These are phyloP conservation scores for Aspergillus sp. DNA, from an alignment of 2,329 filamentous ascomycete genomes.

Conservation along the genomic window DNA sequence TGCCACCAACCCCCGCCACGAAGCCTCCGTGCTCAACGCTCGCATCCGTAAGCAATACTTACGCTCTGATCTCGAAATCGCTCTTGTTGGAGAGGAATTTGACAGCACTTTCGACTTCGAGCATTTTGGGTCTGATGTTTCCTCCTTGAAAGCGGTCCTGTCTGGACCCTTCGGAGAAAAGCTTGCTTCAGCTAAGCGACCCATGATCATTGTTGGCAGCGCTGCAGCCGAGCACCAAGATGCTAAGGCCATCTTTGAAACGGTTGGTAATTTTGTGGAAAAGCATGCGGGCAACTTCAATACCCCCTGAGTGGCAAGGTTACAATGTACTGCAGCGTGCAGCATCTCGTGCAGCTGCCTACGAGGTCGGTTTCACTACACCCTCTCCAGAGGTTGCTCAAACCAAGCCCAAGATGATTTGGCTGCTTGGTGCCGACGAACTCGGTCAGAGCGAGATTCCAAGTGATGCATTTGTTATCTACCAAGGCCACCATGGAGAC, in stretches of 20 bases:
- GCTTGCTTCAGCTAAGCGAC: constrained; percentile 77
- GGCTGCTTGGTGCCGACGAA: constrained; percentile 95
- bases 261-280: constrained; percentile 82
- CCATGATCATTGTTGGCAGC: constrained; percentile 95
- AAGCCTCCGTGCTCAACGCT: constrained; percentile 91
- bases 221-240: constrained; percentile 87
- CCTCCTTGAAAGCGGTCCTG: constrained; percentile 78
- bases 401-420: constrained; percentile 89
- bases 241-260: constrained; percentile 89
- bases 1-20: constrained; percentile 91
- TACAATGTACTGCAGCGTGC: constrained; percentile 95
- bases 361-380: constrained; percentile 90
- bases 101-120: constrained; percentile 94
- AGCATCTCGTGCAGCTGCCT: constrained; percentile 87
- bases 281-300: constrained; percentile 87
- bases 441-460: constrained; percentile 79
- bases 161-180: constrained; percentile 89
- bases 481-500: constrained; percentile 98
- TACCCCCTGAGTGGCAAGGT: constrained; percentile 86
- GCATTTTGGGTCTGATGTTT: constrained; percentile 75
- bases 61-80: constrained; percentile 88
- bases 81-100: constrained; percentile 83
- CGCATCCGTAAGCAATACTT: constrained; percentile 98
- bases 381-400: constrained; percentile 76
- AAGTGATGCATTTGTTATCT: constrained; percentile 93